phyloP scores from a whole-genome alignment of 495 filamentous ascomycete species.

The Astrothelium subdiscretum region DNA sequence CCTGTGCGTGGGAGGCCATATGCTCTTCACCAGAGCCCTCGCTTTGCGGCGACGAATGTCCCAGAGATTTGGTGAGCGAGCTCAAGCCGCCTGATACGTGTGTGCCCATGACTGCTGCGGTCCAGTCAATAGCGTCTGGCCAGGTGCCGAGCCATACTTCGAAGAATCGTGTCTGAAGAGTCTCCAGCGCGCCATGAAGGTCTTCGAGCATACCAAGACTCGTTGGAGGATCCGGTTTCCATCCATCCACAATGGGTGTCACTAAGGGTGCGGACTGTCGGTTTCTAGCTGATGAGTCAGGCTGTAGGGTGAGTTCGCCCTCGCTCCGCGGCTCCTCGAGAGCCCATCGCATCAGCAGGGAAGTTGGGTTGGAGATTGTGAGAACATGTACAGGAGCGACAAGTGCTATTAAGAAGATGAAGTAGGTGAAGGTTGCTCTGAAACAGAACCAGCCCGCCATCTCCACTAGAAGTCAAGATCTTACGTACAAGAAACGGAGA shows the following conservation, averaged over 20 bases:
- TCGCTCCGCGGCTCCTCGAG: neutral
- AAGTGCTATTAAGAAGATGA: neutral
- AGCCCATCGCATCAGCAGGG: neutral
- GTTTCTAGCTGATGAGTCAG: neutral
- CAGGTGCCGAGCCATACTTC: constrained; percentile 66
- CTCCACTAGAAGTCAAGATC: neutral
- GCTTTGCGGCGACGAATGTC: constrained; percentile 20
- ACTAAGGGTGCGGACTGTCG: neutral
- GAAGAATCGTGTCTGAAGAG: constrained; percentile 72
- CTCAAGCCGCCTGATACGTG: constrained; percentile 59
- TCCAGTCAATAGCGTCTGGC: constrained; percentile 90
- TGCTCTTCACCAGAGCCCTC: constrained; percentile 15
- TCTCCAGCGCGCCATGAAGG: constrained; percentile 21
- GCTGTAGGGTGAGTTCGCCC: neutral
- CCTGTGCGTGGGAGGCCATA: constrained; percentile 23
- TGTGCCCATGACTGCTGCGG: constrained; percentile 74
- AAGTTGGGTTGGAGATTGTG: neutral
- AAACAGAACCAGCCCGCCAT: neutral
- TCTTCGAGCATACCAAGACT: constrained; percentile 44
- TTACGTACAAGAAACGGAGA: neutral
- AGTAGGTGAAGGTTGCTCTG: neutral
- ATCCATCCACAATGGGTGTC: neutral
- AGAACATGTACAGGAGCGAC: neutral
- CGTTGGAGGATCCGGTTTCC: neutral
- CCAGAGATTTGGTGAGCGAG: constrained; percentile 40